Evolutionary conservation across 805 yeast species (phyloP).

Genomic region (Metschnikowia corniflorae): DNA sequence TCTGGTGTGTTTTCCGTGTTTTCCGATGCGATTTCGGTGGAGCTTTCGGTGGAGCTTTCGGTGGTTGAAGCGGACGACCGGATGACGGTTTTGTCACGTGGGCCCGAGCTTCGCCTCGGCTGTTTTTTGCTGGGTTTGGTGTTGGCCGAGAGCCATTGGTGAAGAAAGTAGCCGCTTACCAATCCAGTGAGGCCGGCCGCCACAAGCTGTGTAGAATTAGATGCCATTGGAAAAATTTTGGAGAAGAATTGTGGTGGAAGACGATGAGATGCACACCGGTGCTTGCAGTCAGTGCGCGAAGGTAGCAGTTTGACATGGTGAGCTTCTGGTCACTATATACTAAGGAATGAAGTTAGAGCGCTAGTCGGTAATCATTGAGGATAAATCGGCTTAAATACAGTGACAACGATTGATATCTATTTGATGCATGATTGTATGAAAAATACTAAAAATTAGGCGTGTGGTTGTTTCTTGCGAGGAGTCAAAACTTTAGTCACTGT

Average conservation of each 20-base stretch:
- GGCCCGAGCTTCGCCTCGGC: background rate
- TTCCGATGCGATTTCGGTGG: slow-evolving; percentile 13
- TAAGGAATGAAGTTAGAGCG: too few species aligned
- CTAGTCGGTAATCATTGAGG: too few species aligned
- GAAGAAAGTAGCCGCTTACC: slow-evolving; percentile 29
- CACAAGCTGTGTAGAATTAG: slow-evolving; percentile 22
- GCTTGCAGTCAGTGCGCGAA: too few species aligned
- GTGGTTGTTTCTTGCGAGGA: too few species aligned
- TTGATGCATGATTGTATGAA: too few species aligned
- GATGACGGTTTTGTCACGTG: slow-evolving; percentile 5
- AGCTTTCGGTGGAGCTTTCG: slow-evolving; percentile 5
- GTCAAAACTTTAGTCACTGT: too few species aligned
- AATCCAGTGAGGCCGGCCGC: slow-evolving; percentile 37
- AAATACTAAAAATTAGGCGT: too few species aligned
- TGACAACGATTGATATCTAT: too few species aligned
- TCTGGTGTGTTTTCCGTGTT: slow-evolving; percentile 9
- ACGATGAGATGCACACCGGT: background rate
- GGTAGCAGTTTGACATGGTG: too few species aligned
- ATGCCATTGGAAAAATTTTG: slow-evolving; percentile 1
- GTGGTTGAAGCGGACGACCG: too few species aligned
- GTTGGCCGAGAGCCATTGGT: slow-evolving; percentile 3
- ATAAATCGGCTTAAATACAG: too few species aligned
- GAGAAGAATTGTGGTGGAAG: background rate
- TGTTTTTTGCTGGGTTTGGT: background rate
- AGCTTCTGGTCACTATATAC: too few species aligned